These are phyloP conservation scores for Porphyra umbilicalis DNA, from an alignment of 31 red algal species.

Conservation along the genomic window DNA sequence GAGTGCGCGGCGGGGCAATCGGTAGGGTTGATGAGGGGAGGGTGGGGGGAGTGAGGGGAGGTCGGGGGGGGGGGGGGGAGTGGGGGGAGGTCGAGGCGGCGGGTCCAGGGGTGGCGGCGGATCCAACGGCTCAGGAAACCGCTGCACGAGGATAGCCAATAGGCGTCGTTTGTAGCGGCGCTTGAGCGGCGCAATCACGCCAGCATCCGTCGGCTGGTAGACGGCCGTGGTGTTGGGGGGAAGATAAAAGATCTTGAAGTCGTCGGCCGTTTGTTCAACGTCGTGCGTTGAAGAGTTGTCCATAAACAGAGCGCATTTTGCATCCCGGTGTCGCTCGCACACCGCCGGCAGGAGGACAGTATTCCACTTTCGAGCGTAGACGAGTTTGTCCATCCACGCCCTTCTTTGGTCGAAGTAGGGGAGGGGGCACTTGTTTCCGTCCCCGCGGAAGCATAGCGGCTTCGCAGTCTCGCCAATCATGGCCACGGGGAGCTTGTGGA, in stretches of 20 bases:
- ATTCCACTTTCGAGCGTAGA: constrained; percentile 1
- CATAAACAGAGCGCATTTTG: too few relatives aligned
- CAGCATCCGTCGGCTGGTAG: background rate
- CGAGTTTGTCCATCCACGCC: constrained; percentile 3
- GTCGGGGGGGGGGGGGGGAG: too few relatives aligned
- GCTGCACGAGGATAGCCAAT: too few relatives aligned
- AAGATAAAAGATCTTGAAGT: background rate
- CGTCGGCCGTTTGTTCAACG: background rate
- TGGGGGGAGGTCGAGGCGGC: too few relatives aligned
- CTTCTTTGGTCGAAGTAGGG: constrained; percentile 11
- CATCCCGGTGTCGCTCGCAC: background rate
- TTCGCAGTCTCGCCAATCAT: constrained; percentile 7
- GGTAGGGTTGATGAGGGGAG: too few relatives aligned
- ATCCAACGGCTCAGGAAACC: too few relatives aligned
- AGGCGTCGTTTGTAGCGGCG: background rate
- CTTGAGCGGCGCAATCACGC: background rate
- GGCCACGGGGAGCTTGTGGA: background rate
- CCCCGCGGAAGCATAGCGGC: constrained; percentile 9
- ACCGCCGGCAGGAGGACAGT: background rate
- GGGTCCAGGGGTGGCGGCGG: too few relatives aligned
- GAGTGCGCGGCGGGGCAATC: too few relatives aligned
- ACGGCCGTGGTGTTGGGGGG: background rate
- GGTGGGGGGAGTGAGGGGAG: too few relatives aligned
- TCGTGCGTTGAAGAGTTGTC: background rate
- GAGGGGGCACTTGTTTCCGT: background rate